Evolutionary conservation across 208 protist species (phyloP).

Genomic region (Leishmania lainsoni): DNA sequence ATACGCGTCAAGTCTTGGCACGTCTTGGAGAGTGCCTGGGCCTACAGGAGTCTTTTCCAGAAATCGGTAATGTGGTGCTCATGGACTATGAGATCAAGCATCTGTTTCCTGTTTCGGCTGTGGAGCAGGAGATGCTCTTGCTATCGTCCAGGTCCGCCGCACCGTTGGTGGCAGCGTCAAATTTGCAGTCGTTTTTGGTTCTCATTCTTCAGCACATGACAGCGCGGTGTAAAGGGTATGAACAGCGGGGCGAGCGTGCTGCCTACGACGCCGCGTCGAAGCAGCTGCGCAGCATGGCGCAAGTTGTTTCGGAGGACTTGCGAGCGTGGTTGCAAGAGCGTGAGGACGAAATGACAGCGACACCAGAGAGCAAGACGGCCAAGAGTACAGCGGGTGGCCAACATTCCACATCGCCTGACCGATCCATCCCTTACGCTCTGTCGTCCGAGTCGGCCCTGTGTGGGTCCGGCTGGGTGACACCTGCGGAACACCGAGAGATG

Average conservation of each 20-base stretch:
- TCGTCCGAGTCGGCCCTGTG: slow-evolving; percentile 16
- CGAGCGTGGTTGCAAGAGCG: slow-evolving; percentile 25
- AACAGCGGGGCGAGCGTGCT: slow-evolving; percentile 32
- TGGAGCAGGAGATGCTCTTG: slow-evolving; percentile 39
- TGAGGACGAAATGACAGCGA: slow-evolving; percentile 14
- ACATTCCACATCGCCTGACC: not conserved
- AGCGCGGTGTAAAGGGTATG: slow-evolving; percentile 29
- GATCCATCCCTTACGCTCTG: not conserved
- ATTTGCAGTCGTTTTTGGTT: slow-evolving; percentile 26
- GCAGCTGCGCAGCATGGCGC: slow-evolving; percentile 28
- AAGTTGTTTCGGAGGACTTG: slow-evolving; percentile 10
- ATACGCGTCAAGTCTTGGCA: slow-evolving; percentile 24
- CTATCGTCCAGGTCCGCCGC: slow-evolving; percentile 46
- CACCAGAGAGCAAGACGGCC: not conserved
- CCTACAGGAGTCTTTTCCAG: slow-evolving; percentile 33
- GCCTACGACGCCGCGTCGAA: slow-evolving; percentile 42
- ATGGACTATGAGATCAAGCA: slow-evolving; percentile 66
- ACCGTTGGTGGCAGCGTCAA: slow-evolving; percentile 39
- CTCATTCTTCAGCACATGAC: slow-evolving; percentile 34
- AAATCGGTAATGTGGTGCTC: slow-evolving; percentile 50
- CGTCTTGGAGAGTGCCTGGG: slow-evolving; percentile 44
- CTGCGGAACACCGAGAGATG: slow-evolving; percentile 33
- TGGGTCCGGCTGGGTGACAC: slow-evolving; percentile 34
- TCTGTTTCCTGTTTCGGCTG: slow-evolving; percentile 33
- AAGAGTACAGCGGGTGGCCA: not conserved